Conservation (phyloP, 768 basidiomycete genomes). For the Pleurotus salmoneostramineus region DNA sequence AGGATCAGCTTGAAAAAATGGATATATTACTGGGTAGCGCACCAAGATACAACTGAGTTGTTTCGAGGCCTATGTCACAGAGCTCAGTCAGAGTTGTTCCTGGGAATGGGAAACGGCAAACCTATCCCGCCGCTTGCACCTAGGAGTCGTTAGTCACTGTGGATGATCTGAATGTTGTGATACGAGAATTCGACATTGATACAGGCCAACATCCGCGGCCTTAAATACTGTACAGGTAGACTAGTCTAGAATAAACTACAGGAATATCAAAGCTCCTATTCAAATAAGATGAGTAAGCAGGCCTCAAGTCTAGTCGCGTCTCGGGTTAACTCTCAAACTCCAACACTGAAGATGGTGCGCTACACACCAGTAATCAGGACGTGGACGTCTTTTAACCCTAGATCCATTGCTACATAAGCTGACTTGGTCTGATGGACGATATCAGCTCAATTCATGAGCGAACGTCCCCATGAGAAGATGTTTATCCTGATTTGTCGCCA, state of each 20-base stretch:
- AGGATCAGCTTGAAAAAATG: neutral
- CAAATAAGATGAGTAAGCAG: too few species aligned
- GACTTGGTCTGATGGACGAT: too few species aligned
- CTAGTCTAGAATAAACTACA: too few species aligned
- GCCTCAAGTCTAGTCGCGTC: too few species aligned
- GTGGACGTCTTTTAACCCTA: constrained; percentile 56
- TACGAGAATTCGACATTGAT: too few species aligned
- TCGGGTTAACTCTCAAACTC: too few species aligned
- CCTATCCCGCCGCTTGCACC: constrained; percentile 76
- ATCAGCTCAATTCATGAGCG: too few species aligned
- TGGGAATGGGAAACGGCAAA: neutral
- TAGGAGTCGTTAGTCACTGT: constrained; percentile 14
- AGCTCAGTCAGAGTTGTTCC: neutral
- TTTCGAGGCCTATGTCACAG: constrained; percentile 43
- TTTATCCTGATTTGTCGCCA: too few species aligned
- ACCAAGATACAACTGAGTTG: constrained; percentile 54
- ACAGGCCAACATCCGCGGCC: too few species aligned
- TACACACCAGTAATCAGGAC: constrained; percentile 62
- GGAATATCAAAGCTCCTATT: too few species aligned
- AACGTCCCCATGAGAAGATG: too few species aligned
- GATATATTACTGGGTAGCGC: constrained; percentile 13
- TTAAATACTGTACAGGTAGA: too few species aligned
- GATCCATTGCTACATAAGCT: constrained; percentile 32
- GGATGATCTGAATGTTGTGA: neutral
- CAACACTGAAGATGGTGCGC: neutral